These are phyloP conservation scores for Pythium utonaiense DNA, from an alignment of 352 stramenopile genomes.

Conservation along the genomic window DNA sequence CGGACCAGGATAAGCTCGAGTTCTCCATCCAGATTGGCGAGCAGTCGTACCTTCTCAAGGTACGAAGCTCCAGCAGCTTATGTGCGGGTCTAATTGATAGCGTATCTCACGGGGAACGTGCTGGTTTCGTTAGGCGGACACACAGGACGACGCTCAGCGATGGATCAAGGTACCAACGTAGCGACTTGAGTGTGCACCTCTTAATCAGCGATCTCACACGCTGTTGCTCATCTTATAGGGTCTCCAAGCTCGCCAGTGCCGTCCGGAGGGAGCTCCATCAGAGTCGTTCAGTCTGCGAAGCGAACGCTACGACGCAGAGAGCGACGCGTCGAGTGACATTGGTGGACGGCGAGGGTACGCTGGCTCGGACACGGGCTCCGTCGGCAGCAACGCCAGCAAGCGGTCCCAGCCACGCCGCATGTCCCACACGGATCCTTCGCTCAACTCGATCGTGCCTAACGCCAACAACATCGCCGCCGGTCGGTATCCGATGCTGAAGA, in stretches of 20 bases:
- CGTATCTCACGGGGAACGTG: too few relatives aligned
- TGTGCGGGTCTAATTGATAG: conserved; percentile 2
- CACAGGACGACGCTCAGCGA: conserved; percentile 51
- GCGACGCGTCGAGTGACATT: conserved; percentile 79
- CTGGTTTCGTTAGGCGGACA: conserved; percentile 53
- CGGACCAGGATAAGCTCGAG: conserved; percentile 58
- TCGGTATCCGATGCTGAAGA: conserved; percentile 81
- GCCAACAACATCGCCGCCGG: conserved; percentile 53
- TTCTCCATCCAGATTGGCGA: conserved; percentile 86
- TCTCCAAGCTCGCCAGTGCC: conserved; percentile 61
- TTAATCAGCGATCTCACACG: neutral
- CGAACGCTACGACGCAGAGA: conserved; percentile 79
- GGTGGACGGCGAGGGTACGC: conserved; percentile 47
- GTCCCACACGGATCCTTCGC: conserved; percentile 48
- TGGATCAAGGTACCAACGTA: conserved; percentile 42
- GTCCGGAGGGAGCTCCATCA: conserved; percentile 67
- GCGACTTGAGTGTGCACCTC: too few relatives aligned
- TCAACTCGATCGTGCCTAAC: conserved; percentile 70
- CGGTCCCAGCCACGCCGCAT: conserved; percentile 29
- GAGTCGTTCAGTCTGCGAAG: conserved; percentile 81
- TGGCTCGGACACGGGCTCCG: conserved; percentile 63
- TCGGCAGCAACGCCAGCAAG: conserved; percentile 35
- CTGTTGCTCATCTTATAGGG: conserved; percentile 30
- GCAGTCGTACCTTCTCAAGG: conserved; percentile 83
- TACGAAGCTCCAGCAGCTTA: conserved; percentile 6